Evolutionary conservation across 805 yeast species (phyloP), one percentile per base, ranked within the genome.

Genomic region (Maudiozyma turicensis): DNA sequence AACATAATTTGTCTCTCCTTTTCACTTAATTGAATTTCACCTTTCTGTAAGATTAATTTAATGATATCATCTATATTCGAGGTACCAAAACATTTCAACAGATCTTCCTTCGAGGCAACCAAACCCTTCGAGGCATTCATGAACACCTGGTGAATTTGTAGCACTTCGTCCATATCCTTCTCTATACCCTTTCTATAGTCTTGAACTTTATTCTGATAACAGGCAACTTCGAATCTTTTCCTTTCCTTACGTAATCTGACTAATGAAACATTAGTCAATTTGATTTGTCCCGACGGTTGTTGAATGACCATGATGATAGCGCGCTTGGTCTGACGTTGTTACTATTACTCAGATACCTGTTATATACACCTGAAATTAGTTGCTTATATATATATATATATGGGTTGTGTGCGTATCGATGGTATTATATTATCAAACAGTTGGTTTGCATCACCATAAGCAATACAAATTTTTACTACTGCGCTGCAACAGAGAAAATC

Each of bases 161-260:
- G 72, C 2, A 93, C 99, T 63, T 93, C 99, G 69, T 93, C 98
- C 8, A 93, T 65, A 63, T 93, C 96, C 57, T 87, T 91, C 61
- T 93, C 99, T 55, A 60, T 50, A 43, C 64, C 66, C 47, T 59
- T 55, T 41, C 97, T 75, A 80, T 89, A 93, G 65, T 93, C 99
- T 65, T 91, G 98, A 5, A 93, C 96, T 63, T 93, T 93, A 60
- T 93, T 93, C 61, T 87, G 96, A 65, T 93, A 93, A 62, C 99
- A 93, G 0, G 98, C 98, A 43, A 93, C 77, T 67, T 93, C 99
- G 58, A 89, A 93, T 55, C 96, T 73, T 66, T 87, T 86, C 63
- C 87, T 88, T 40, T 90, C 96, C 64, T 87, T 89, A 59, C 84
- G 86, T 80, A 93, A 81, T 44, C 93, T 76, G 43, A 93, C 97